Percentiles rank a stretch among this genome's conserved stretches.
Conservation (phyloP, 345 rosid species). For the Ricinus communis region DNA sequence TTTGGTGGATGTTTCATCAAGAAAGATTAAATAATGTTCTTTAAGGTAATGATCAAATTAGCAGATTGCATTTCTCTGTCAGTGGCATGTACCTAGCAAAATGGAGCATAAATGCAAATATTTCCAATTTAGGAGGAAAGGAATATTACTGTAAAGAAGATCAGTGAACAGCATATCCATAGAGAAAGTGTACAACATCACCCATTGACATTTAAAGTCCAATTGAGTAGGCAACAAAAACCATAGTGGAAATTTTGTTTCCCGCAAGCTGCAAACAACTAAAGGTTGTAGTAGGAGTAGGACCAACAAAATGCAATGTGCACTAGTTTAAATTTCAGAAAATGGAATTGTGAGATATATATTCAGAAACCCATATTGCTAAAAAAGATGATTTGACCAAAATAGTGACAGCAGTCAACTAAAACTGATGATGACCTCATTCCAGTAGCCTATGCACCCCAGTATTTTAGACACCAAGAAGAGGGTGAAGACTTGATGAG, state of each 20-base stretch:
- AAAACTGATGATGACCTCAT: constrained; percentile 8
- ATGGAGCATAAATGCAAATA: too few species aligned
- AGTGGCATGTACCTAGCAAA: too few species aligned
- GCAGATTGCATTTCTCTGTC: background rate
- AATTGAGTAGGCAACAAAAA: background rate
- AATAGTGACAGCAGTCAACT: constrained; percentile 4
- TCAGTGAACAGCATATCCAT: too few species aligned
- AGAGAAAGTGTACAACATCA: background rate
- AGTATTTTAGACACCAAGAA: constrained; percentile 2
- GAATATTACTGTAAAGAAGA: too few species aligned
- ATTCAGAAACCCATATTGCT: constrained; percentile 2
- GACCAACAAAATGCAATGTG: constrained; percentile 13
- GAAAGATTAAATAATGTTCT: too few species aligned
- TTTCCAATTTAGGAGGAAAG: too few species aligned
- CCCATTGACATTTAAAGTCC: background rate
- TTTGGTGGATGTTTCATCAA: too few species aligned
- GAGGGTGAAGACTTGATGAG: constrained; percentile 3
- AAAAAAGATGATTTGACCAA: constrained; percentile 13
- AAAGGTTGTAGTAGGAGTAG: constrained; percentile 15
- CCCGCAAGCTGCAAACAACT: constrained; percentile 3
- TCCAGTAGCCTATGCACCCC: constrained; percentile 1
- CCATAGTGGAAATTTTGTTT: too few species aligned
- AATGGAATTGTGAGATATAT: constrained; percentile 2
- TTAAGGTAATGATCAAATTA: too few species aligned
- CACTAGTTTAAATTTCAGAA: constrained; percentile 17